A percentile compares a stretch with the other conserved stretches of the same genome.
Conservation (phyloP, 179 eudicot species). For the Pouteria campechiana region DNA sequence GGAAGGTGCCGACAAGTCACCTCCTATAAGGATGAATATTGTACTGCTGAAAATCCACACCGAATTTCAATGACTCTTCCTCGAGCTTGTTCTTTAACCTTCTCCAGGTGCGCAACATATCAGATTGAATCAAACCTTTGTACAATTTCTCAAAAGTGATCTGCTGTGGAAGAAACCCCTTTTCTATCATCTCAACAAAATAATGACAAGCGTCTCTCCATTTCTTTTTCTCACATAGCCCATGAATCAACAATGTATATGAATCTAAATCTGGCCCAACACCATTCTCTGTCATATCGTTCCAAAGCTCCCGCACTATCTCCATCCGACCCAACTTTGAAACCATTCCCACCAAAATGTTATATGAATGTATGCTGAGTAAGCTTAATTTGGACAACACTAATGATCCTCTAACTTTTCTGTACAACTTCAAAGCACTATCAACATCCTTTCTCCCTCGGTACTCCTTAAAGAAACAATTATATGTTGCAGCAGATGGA, state of each 20-base stretch:
- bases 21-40: constrained; percentile 79
- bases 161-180: constrained; percentile 81
- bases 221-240: constrained; percentile 51
- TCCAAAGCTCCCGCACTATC: constrained; percentile 63
- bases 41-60: constrained; percentile 62
- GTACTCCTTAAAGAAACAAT: constrained; percentile 91
- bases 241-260: constrained; percentile 73
- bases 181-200: constrained; percentile 91
- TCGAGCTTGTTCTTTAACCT: constrained; percentile 91
- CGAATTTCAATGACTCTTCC: constrained; percentile 72
- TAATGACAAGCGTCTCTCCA: constrained; percentile 78
- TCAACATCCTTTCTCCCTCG: constrained; percentile 74
- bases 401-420: constrained; percentile 60
- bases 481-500: constrained; percentile 65
- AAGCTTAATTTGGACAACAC: too few relatives aligned
- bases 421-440: constrained; percentile 58
- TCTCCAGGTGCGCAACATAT: constrained; percentile 87
- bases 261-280: constrained; percentile 85
- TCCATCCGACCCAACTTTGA: constrained; percentile 45
- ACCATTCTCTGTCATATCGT: constrained; percentile 58
- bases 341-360: constrained; percentile 70
- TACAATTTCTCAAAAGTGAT: constrained; percentile 84
- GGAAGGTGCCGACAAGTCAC: too few relatives aligned
- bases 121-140: constrained; percentile 72
- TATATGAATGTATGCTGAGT: constrained; percentile 49